A percentile compares a stretch with the other conserved stretches of the same genome.
phyloP scores from a whole-genome alignment of 345 rosid genomes.

The Arabis hirsuta region DNA sequence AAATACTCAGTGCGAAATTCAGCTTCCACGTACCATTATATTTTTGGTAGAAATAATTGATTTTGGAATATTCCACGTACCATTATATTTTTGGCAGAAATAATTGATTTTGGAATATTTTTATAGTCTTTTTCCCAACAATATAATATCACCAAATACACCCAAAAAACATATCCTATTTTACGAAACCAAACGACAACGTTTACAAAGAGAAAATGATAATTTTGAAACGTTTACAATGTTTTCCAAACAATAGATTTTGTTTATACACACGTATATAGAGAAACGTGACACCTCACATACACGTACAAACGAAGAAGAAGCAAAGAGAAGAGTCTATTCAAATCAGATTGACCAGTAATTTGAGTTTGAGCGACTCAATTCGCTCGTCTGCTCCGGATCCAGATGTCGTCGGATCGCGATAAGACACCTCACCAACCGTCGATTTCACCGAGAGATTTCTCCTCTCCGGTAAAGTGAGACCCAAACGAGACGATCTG shows the following conservation, averaged over 20 bases:
- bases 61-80: too few relatives aligned
- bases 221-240: not conserved
- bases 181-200: not conserved
- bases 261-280: slow-evolving; percentile 4
- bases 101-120: too few relatives aligned
- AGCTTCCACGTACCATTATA: too few relatives aligned
- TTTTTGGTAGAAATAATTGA: too few relatives aligned
- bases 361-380: slow-evolving; percentile 58
- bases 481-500: slow-evolving; percentile 9
- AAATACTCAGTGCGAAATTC: too few relatives aligned
- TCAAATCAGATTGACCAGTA: slow-evolving; percentile 57
- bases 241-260: not conserved
- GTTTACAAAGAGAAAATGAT: not conserved
- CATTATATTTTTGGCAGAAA: too few relatives aligned
- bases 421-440: slow-evolving; percentile 49
- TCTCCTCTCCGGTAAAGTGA: slow-evolving; percentile 21
- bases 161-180: too few relatives aligned
- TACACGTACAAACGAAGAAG: too few relatives aligned
- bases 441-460: slow-evolving; percentile 48
- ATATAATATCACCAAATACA: too few relatives aligned
- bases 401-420: slow-evolving; percentile 51
- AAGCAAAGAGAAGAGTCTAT: not conserved
- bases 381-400: slow-evolving; percentile 30
- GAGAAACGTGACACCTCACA: slow-evolving; percentile 36
- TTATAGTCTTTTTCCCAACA: too few relatives aligned